Evolutionary conservation across 352 stramenopile genomes (phyloP).

Genomic region (Globisporangium barbulae): DNA sequence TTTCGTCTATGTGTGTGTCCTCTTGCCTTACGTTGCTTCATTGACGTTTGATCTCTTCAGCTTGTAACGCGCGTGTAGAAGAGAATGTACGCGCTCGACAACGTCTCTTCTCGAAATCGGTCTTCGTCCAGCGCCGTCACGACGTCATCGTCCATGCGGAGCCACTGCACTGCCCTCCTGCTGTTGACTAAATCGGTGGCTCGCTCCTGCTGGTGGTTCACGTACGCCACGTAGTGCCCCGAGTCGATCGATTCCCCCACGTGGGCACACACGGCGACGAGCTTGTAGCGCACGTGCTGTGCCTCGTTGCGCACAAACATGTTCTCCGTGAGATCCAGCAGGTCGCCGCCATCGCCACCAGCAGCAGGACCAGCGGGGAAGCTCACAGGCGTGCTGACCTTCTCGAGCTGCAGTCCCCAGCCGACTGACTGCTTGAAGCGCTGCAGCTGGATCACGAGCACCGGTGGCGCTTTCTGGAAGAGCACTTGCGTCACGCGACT

Average conservation of each 20-base stretch:
- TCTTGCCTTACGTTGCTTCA: neutral
- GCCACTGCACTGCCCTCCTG: slow-evolving; percentile 30
- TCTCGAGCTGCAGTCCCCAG: slow-evolving; percentile 32
- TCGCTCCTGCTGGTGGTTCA: slow-evolving; percentile 16
- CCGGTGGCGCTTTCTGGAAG: slow-evolving; percentile 47
- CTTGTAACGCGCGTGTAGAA: slow-evolving; percentile 51
- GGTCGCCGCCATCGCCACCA: slow-evolving; percentile 9
- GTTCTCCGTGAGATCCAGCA: slow-evolving; percentile 61
- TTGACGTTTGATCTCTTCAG: neutral
- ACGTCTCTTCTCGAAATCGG: slow-evolving; percentile 45
- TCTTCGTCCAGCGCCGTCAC: slow-evolving; percentile 46
- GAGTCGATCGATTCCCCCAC: slow-evolving; percentile 53
- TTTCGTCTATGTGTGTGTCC: neutral
- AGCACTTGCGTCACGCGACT: slow-evolving; percentile 67
- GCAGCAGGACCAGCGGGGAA: slow-evolving; percentile 38
- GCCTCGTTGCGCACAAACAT: slow-evolving; percentile 56
- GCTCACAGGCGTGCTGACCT: slow-evolving; percentile 47
- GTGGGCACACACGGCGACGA: slow-evolving; percentile 74
- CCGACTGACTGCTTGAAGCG: slow-evolving; percentile 53
- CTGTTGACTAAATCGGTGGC: neutral
- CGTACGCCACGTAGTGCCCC: slow-evolving; percentile 79
- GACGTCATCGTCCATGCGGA: slow-evolving; percentile 70
- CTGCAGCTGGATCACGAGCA: slow-evolving; percentile 66
- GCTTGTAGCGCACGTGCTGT: slow-evolving; percentile 41
- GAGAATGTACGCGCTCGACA: slow-evolving; percentile 65